Evolutionary conservation across 2,329 filamentous ascomycete genomes (phyloP).

Genomic region (Zasmidium angulare): DNA sequence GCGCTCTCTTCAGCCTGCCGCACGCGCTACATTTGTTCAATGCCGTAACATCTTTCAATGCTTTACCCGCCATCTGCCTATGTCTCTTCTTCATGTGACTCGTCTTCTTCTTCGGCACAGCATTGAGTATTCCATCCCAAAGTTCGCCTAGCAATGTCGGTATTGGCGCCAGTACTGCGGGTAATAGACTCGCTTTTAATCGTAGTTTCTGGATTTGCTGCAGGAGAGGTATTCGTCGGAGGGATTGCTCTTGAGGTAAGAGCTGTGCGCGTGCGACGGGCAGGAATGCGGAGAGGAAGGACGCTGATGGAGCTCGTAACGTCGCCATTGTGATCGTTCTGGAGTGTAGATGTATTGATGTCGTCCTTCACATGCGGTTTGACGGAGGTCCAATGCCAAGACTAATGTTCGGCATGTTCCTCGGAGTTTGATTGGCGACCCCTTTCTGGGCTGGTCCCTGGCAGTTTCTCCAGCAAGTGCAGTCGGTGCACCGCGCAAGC

Average conservation of each 20-base stretch:
- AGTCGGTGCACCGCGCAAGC: not conserved
- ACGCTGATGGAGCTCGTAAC: slow-evolving; percentile 39
- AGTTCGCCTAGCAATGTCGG: slow-evolving; percentile 74
- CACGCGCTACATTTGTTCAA: slow-evolving; percentile 89
- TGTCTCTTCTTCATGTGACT: slow-evolving; percentile 94
- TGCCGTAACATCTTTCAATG: slow-evolving; percentile 81
- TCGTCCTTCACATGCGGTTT: not conserved
- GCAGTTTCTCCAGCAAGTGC: not conserved
- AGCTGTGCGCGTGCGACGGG: slow-evolving; percentile 48
- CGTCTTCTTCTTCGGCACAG: slow-evolving; percentile 98
- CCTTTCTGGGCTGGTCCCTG: slow-evolving; percentile 17
- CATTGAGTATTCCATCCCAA: slow-evolving; percentile 88
- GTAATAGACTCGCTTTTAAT: slow-evolving; percentile 36
- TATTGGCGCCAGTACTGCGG: slow-evolving; percentile 62
- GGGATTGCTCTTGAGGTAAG: slow-evolving; percentile 46
- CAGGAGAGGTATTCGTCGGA: slow-evolving; percentile 44
- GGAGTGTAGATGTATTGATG: not conserved
- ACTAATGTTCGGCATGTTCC: not conserved
- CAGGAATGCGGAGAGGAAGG: slow-evolving; percentile 53
- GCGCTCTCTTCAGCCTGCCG: slow-evolving; percentile 82
- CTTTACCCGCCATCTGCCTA: slow-evolving; percentile 94
- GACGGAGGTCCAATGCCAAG: not conserved
- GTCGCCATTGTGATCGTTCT: slow-evolving; percentile 36
- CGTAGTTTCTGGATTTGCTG: slow-evolving; percentile 48
- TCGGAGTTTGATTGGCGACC: slow-evolving; percentile 2